A percentile compares a stretch with the other conserved stretches of the same genome.
phyloP scores from a whole-genome alignment of 192 early-diverging fungal species.

The Paraglomus occultum region DNA sequence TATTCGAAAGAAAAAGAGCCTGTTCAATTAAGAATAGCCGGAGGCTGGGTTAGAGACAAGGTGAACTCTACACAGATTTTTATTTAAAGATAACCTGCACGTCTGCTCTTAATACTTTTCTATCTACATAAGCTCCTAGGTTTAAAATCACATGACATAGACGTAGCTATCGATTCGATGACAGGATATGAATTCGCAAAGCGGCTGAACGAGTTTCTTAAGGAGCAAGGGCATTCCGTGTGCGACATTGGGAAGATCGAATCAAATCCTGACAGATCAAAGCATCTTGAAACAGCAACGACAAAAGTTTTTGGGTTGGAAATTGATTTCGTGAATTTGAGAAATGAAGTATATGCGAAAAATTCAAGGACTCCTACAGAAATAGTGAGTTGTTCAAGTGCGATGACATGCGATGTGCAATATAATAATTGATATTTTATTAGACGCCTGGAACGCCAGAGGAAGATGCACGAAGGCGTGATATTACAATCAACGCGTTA shows the following conservation, averaged over 20 bases:
- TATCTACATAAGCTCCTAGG: slow-evolving; percentile 67
- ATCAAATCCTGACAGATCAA: slow-evolving; percentile 91
- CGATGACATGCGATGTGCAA: neutral
- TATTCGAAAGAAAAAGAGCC: slow-evolving; percentile 46
- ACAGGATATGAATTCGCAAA: slow-evolving; percentile 90
- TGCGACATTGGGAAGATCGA: slow-evolving; percentile 78
- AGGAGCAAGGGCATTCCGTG: slow-evolving; percentile 29
- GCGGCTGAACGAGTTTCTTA: slow-evolving; percentile 65
- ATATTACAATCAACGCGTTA: slow-evolving; percentile 96
- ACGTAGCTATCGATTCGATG: slow-evolving; percentile 92
- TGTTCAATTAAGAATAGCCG: slow-evolving; percentile 83
- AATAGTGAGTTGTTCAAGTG: slow-evolving; percentile 44
- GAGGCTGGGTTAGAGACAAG: slow-evolving; percentile 99
- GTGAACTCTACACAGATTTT: slow-evolving; percentile 35
- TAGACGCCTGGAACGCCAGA: slow-evolving; percentile 82
- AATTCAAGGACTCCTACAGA: slow-evolving; percentile 75
- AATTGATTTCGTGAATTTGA: slow-evolving; percentile 95
- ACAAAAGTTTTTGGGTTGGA: slow-evolving; percentile 71
- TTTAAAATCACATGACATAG: slow-evolving; percentile 83
- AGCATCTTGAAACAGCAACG: slow-evolving; percentile 98
- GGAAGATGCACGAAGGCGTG: slow-evolving; percentile 92
- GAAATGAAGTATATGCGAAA: slow-evolving; percentile 86
- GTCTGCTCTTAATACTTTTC: neutral
- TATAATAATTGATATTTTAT: neutral
- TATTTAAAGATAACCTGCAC: neutral